Evolutionary conservation across 2,329 filamentous ascomycete genomes (phyloP).

Genomic region (Escovopsis sp.): DNA sequence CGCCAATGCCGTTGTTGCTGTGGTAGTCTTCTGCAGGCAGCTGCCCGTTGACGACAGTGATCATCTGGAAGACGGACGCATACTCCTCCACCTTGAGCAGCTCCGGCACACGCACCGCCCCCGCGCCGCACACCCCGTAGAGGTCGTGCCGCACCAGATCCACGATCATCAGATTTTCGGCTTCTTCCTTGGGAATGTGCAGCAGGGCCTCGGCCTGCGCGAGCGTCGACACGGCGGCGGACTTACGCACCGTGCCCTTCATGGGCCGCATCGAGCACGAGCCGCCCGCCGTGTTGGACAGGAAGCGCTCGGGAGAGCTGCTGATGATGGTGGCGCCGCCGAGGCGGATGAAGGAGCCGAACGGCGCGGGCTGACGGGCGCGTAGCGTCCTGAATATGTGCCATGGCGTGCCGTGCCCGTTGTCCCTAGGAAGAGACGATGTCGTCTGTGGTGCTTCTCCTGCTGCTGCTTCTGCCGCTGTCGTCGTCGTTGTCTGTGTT

Average conservation of each 20-base stretch:
- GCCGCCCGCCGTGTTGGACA: slow-evolving; percentile 39
- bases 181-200: slow-evolving; percentile 72
- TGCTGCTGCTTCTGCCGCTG: too few relatives aligned
- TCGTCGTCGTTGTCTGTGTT: too few relatives aligned
- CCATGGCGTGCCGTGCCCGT: slow-evolving; percentile 42
- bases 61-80: slow-evolving; percentile 79
- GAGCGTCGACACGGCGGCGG: slow-evolving; percentile 46
- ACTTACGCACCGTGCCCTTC: slow-evolving; percentile 89
- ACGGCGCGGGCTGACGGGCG: slow-evolving; percentile 62
- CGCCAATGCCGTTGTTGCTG: too few relatives aligned
- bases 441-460: slow-evolving; percentile 1
- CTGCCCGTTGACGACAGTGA: slow-evolving; percentile 67
- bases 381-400: slow-evolving; percentile 56
- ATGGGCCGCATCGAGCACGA: slow-evolving; percentile 75
- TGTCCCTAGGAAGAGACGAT: too few relatives aligned
- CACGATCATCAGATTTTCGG: slow-evolving; percentile 96
- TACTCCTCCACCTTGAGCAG: slow-evolving; percentile 84
- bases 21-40: slow-evolving; percentile 31
- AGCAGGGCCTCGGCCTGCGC: slow-evolving; percentile 58
- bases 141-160: slow-evolving; percentile 91
- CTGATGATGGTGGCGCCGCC: slow-evolving; percentile 57
- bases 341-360: slow-evolving; percentile 68
- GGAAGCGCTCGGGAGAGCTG: slow-evolving; percentile 79
- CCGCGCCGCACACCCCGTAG: slow-evolving; percentile 65
- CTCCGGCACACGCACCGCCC: slow-evolving; percentile 57